Conservation (phyloP, 2,329 filamentous ascomycete species). For the Botrytis fabae region DNA sequence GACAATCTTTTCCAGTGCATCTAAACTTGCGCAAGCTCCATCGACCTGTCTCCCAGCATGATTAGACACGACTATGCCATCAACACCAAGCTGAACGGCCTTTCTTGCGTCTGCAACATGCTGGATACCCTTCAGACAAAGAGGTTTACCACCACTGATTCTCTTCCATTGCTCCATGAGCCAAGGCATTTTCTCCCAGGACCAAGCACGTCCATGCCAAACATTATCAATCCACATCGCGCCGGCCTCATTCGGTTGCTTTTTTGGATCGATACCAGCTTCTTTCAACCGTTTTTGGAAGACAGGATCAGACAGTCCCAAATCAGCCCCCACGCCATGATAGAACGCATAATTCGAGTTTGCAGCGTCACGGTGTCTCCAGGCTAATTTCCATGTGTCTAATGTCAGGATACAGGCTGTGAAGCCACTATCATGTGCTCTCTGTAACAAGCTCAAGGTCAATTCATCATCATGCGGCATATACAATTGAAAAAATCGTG, state of each 20-base stretch:
- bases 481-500: slow-evolving; percentile 64
- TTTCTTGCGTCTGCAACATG: slow-evolving; percentile 57
- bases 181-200: slow-evolving; percentile 65
- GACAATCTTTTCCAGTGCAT: slow-evolving; percentile 60
- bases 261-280: slow-evolving; percentile 53
- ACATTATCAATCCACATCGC: slow-evolving; percentile 63
- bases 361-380: slow-evolving; percentile 58
- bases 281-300: slow-evolving; percentile 56
- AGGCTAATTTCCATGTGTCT: slow-evolving; percentile 64
- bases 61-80: slow-evolving; percentile 63
- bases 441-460: slow-evolving; percentile 54
- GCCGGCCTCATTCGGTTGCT: slow-evolving; percentile 53
- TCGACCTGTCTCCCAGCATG: slow-evolving; percentile 61
- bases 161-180: slow-evolving; percentile 59
- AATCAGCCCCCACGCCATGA: slow-evolving; percentile 57
- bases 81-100: slow-evolving; percentile 56
- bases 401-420: slow-evolving; percentile 59
- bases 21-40: slow-evolving; percentile 58
- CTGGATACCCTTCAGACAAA: slow-evolving; percentile 64
- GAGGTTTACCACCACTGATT: slow-evolving; percentile 57
- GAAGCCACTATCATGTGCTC: slow-evolving; percentile 56
- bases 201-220: slow-evolving; percentile 62
- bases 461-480: slow-evolving; percentile 63
- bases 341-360: slow-evolving; percentile 64
- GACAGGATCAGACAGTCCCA: slow-evolving; percentile 60